A percentile compares a stretch with the other conserved stretches of the same genome.
These are phyloP conservation scores for Microdochium paspali DNA, from an alignment of 2,329 filamentous ascomycete genomes.

Conservation along the genomic window DNA sequence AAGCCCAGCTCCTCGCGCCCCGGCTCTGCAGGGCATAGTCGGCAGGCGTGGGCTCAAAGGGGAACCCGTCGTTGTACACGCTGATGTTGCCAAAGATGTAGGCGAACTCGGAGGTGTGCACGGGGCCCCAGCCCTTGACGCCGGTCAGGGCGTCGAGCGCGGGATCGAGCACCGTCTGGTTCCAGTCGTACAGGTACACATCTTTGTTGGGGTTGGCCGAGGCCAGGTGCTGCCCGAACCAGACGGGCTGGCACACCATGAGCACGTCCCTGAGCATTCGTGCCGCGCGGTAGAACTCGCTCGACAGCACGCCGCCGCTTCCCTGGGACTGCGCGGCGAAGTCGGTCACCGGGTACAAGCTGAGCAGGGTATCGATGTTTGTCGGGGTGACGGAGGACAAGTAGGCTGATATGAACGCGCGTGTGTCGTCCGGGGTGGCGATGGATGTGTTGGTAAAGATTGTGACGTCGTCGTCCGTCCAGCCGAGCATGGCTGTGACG, in stretches of 20 bases:
- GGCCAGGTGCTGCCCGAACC: slow-evolving; percentile 27
- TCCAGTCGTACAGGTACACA: slow-evolving; percentile 41
- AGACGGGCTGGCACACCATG: slow-evolving; percentile 37
- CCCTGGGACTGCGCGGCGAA: slow-evolving; percentile 27
- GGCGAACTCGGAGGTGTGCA: slow-evolving; percentile 43
- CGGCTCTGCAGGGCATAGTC: slow-evolving; percentile 30
- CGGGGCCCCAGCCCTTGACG: slow-evolving; percentile 29
- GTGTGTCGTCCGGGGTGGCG: slow-evolving; percentile 26
- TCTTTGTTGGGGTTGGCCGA: slow-evolving; percentile 19
- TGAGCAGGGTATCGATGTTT: slow-evolving; percentile 28
- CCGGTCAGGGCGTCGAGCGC: slow-evolving; percentile 23
- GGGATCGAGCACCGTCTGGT: slow-evolving; percentile 41
- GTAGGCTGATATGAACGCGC: slow-evolving; percentile 27
- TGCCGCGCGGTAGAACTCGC: slow-evolving; percentile 39
- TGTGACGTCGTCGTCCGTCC: slow-evolving; percentile 33
- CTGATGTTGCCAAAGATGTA: slow-evolving; percentile 40
- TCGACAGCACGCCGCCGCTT: slow-evolving; percentile 26
- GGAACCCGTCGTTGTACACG: slow-evolving; percentile 28
- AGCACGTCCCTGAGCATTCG: slow-evolving; percentile 41
- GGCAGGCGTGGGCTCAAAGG: slow-evolving; percentile 22
- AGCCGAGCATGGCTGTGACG: slow-evolving; percentile 30
- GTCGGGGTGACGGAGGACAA: slow-evolving; percentile 22
- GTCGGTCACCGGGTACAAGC: slow-evolving; percentile 38
- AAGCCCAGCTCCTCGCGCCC: slow-evolving; percentile 35
- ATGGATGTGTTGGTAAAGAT: slow-evolving; percentile 30